Conservation (phyloP, 2,329 filamentous ascomycete genomes). For the Cryphonectria parasitica region DNA sequence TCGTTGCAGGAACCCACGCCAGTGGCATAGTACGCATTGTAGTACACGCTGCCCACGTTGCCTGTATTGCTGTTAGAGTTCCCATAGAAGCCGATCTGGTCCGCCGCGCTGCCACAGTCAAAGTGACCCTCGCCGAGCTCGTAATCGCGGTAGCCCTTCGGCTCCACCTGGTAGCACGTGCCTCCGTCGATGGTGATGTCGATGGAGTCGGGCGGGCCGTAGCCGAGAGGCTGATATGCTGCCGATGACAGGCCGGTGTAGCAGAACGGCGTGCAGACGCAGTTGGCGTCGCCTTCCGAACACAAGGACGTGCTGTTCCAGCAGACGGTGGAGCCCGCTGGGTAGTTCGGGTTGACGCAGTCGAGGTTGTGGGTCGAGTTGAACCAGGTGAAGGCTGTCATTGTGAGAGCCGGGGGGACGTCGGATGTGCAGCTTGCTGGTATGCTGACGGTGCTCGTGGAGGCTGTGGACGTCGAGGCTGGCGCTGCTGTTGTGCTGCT, state of each 20-base stretch:
- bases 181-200: constrained; percentile 12
- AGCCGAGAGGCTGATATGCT: constrained; percentile 20
- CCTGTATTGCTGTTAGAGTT: constrained; percentile 19
- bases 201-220: constrained; percentile 21
- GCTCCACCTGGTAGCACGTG: constrained; percentile 11
- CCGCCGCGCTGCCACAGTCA: constrained; percentile 17
- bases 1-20: constrained; percentile 11
- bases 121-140: constrained; percentile 22
- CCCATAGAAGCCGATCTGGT: constrained; percentile 18
- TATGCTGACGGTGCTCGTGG: constrained; percentile 12
- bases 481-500: not conserved
- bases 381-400: constrained; percentile 23
- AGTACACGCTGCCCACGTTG: constrained; percentile 5
- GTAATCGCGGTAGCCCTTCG: constrained; percentile 7
- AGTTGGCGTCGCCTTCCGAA: not conserved
- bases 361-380: constrained; percentile 26
- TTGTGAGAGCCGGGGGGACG: constrained; percentile 7
- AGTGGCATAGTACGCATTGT: not conserved
- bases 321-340: constrained; percentile 18
- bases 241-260: constrained; percentile 17
- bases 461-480: not conserved
- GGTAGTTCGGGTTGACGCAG: constrained; percentile 19
- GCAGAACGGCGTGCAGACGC: constrained; percentile 17
- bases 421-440: constrained; percentile 1
- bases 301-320: constrained; percentile 18